Percentiles rank a stretch among this genome's conserved stretches.
These are phyloP conservation scores for Cytospora piceae DNA, from an alignment of 2,329 filamentous ascomycete genomes.

Conservation along the genomic window DNA sequence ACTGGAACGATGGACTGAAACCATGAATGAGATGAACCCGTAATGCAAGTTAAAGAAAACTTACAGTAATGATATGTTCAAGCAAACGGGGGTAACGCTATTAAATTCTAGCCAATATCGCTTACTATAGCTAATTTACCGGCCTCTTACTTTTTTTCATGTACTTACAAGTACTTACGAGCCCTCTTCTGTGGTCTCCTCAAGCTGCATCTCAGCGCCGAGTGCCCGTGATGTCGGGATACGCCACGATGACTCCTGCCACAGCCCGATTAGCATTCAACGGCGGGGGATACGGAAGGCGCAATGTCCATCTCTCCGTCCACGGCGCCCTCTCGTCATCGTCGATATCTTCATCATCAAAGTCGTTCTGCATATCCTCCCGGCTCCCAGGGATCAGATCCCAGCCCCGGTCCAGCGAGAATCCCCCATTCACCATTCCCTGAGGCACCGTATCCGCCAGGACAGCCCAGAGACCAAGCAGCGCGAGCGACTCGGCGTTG, in stretches of 20 bases:
- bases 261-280: conserved; percentile 1
- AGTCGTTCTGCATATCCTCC: conserved; percentile 14
- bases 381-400: conserved; percentile 14
- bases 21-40: too few species aligned
- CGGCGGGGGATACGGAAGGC: conserved; percentile 2
- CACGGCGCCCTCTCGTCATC: conserved; percentile 11
- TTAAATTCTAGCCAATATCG: too few species aligned
- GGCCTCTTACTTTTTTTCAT: too few species aligned
- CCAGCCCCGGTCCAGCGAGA: conserved; percentile 21
- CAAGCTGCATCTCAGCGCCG: background rate
- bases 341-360: conserved; percentile 14
- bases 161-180: too few species aligned
- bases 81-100: too few species aligned
- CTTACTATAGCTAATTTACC: too few species aligned
- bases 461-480: conserved; percentile 17
- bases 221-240: conserved; percentile 10
- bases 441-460: conserved; percentile 14
- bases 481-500: conserved; percentile 25
- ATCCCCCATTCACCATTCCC: conserved; percentile 2
- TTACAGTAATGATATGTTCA: too few species aligned
- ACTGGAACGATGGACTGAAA: too few species aligned
- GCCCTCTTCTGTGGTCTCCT: background rate
- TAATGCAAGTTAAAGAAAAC: too few species aligned
- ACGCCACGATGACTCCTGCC: conserved; percentile 4
- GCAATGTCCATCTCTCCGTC: conserved; percentile 9